Conservation (phyloP, 1,284 basidiomycete species). For the Singerocomus rubriflavus region DNA sequence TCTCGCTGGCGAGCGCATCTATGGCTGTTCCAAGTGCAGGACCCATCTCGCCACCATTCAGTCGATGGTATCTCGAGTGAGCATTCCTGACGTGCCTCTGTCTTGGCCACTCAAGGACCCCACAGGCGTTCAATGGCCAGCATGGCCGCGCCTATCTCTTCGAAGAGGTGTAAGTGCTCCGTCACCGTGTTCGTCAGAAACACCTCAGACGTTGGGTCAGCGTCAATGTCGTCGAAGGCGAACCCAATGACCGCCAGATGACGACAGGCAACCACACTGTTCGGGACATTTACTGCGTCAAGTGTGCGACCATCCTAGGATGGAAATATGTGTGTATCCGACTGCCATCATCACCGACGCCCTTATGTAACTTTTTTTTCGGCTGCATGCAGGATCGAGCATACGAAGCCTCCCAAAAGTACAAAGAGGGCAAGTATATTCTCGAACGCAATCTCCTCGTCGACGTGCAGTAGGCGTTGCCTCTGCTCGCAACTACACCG, state of each 20-base stretch:
- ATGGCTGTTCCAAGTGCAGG: constrained; percentile 86
- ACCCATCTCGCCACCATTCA: constrained; percentile 94
- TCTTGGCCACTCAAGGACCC: constrained; percentile 15
- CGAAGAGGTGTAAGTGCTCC: constrained; percentile 74
- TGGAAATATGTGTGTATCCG: constrained; percentile 87
- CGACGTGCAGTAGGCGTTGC: constrained; percentile 59
- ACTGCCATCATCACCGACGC: background rate
- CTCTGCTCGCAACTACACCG: background rate
- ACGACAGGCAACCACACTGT: constrained; percentile 96
- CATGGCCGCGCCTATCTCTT: constrained; percentile 95
- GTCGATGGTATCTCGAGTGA: constrained; percentile 86
- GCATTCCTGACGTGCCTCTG: constrained; percentile 29
- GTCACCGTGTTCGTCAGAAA: constrained; percentile 1
- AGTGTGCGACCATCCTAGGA: constrained; percentile 82
- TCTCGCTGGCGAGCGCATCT: constrained; percentile 85
- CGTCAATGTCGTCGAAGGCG: constrained; percentile 86
- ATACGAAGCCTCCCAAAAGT: constrained; percentile 87
- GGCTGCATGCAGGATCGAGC: constrained; percentile 76
- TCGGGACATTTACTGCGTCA: constrained; percentile 90
- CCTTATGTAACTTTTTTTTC: constrained; percentile 3
- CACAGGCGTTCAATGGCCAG: constrained; percentile 88
- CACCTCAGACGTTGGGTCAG: constrained; percentile 40
- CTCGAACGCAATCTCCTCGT: constrained; percentile 89
- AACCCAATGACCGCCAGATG: constrained; percentile 91
- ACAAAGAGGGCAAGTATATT: constrained; percentile 98